Conservation (phyloP, 768 basidiomycete species). For the Termitomyces titanicus region DNA sequence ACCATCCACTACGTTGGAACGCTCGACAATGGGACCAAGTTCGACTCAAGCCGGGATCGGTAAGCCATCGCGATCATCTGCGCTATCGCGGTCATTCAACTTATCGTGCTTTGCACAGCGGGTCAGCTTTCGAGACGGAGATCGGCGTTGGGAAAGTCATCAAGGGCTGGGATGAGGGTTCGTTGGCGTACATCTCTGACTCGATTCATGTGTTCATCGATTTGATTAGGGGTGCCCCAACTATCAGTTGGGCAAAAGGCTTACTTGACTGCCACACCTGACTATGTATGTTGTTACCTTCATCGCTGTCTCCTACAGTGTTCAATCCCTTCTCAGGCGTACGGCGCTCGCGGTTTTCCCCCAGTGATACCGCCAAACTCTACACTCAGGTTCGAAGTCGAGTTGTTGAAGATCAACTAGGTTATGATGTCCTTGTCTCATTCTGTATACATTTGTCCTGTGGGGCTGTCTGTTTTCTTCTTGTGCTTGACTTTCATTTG, state of each 20-base stretch:
- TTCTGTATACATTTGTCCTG: conserved; percentile 6
- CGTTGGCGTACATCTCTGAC: conserved; percentile 16
- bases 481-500: conserved; percentile 16
- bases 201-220: conserved; percentile 16
- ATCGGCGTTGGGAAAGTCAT: conserved; percentile 85
- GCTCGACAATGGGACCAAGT: conserved; percentile 54
- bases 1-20: conserved; percentile 80
- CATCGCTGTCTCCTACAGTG: background rate
- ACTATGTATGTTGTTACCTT: conserved; percentile 55
- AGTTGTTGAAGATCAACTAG: conserved; percentile 67
- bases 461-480: conserved; percentile 13
- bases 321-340: conserved; percentile 43
- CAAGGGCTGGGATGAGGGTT: conserved; percentile 89
- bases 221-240: conserved; percentile 62
- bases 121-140: conserved; percentile 56
- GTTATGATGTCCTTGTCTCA: background rate
- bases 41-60: conserved; percentile 81
- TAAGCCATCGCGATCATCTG: conserved; percentile 28
- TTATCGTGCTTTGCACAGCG: conserved; percentile 33
- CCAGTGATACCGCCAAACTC: conserved; percentile 78
- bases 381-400: conserved; percentile 78
- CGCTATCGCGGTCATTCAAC: background rate
- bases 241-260: conserved; percentile 79
- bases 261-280: conserved; percentile 59
- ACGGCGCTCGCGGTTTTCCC: conserved; percentile 71